A percentile compares a stretch with the other conserved stretches of the same genome.
These are phyloP conservation scores for Cicer bijugum DNA, from an alignment of 306 rosid species.

Conservation along the genomic window DNA sequence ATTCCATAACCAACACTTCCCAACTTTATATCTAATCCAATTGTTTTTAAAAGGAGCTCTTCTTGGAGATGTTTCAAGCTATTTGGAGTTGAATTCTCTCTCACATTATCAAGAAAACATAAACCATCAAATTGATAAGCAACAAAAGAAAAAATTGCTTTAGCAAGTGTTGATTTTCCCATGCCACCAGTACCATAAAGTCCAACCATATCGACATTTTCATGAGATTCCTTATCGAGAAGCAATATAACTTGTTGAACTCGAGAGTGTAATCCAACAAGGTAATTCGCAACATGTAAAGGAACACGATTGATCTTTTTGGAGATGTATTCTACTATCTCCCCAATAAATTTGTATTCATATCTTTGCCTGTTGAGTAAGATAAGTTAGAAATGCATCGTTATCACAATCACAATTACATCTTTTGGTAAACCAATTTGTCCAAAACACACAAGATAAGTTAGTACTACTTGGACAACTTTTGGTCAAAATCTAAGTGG, in stretches of 20 bases:
- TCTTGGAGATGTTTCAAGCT: background rate
- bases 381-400: background rate
- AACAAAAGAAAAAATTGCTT: background rate
- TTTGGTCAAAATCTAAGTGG: too few species aligned
- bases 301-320: background rate
- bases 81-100: background rate
- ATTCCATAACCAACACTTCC: background rate
- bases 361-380: background rate
- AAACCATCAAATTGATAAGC: background rate
- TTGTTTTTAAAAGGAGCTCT: background rate
- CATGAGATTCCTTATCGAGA: background rate
- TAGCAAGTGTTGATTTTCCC: background rate
- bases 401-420: background rate
- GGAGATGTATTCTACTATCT: background rate
- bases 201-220: background rate
- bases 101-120: background rate
- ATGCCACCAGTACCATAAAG: background rate
- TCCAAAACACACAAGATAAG: too few species aligned
- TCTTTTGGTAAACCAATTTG: too few species aligned
- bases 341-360: background rate
- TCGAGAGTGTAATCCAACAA: background rate
- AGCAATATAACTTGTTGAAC: background rate
- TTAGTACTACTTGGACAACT: too few species aligned
- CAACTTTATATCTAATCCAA: background rate
- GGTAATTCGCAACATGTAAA: background rate